Conservation (phyloP, 2,329 filamentous ascomycete species). For the Lecanoromycetidae sp. region DNA sequence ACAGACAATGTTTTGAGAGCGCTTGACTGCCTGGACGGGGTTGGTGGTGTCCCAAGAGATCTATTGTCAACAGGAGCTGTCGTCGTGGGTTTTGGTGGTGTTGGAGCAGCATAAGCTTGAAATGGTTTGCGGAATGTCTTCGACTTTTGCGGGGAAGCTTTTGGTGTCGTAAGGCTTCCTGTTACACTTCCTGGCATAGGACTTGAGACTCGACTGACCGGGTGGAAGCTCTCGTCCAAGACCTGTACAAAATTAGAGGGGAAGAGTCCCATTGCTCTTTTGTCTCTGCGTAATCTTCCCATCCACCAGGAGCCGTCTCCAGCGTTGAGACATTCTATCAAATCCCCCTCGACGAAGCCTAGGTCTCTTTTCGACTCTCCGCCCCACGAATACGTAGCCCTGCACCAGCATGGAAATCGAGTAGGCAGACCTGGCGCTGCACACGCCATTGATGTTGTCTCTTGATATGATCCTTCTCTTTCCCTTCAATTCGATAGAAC, state of each 20-base stretch:
- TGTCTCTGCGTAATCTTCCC: conserved; percentile 77
- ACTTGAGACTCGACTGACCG: conserved; percentile 40
- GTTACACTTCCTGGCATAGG: conserved; percentile 37
- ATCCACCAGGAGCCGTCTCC: conserved; percentile 99
- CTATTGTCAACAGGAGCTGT: conserved; percentile 26
- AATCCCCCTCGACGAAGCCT: conserved; percentile 91
- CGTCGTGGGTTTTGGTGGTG: conserved; percentile 31
- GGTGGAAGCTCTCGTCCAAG: conserved; percentile 72
- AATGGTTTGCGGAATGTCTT: conserved; percentile 54
- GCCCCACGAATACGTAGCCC: conserved; percentile 86
- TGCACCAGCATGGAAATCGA: conserved; percentile 81
- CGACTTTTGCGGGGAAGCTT: conserved; percentile 44
- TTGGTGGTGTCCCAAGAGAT: conserved; percentile 22
- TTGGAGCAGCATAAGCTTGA: conserved; percentile 34
- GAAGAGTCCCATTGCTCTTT: conserved; percentile 81
- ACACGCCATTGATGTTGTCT: conserved; percentile 11
- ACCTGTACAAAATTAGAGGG: conserved; percentile 96
- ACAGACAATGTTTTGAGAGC: neutral
- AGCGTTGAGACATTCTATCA: conserved; percentile 96
- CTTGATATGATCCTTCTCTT: too few relatives aligned
- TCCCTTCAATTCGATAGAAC: too few relatives aligned
- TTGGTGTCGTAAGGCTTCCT: conserved; percentile 40
- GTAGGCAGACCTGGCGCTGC: conserved; percentile 47
- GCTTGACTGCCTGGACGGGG: conserved; percentile 8
- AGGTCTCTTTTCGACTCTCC: conserved; percentile 92